Evolutionary conservation across 495 filamentous ascomycete genomes (phyloP), one percentile per base, ranked within the genome.

Genomic region (Aspergillus sclerotiicarbonarius): DNA sequence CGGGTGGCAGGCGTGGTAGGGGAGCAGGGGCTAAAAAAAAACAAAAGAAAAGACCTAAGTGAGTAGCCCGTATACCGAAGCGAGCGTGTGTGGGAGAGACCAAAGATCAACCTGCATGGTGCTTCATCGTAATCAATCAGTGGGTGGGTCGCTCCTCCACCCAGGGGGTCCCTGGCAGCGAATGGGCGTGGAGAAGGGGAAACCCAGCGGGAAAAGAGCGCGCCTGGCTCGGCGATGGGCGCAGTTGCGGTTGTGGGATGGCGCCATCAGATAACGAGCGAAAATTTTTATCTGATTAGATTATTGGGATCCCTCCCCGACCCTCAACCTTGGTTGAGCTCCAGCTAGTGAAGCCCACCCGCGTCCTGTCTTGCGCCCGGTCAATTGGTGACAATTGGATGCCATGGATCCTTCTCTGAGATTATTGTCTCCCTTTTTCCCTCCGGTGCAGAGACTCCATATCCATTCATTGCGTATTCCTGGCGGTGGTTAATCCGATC

Each of bases 231-330:
- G 37, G 10, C 37, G 29, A 49, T n/a, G 35, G 18, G 37, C 49
- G 49, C 49, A 43, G 51, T 46, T 32, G 33, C 47, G 53, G 44
- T 31, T 57, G 56, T 55, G 57, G 57, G 58, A 62, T 63, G 60
- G 60, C 49, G 60, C 63, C 63, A 66, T 66, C 63, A 56, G 63
- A 66, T 66, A 66, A 66, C 57, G 49, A 51, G 55, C 29, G 54
- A 60, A 62, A 62, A 60, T 61, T 66, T 63, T 66, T 66, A 66
- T 66, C 63, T 61, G 58, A 66, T 66, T 58, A 63, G 63, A 66
- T 66, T 63, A 66, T 66, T 60, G 31, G 60, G 45, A 30, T 35
- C 45, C 51, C 20, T 51, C 50, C 37, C 29, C 49, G n/a, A 21
- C 33, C 33, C 25, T 57, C 20, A 4, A 41, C 47, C 54, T 51